Base-by-base conservation (phyloP, 495 filamentous ascomycete genomes). In the Xylaria curta region DNA sequence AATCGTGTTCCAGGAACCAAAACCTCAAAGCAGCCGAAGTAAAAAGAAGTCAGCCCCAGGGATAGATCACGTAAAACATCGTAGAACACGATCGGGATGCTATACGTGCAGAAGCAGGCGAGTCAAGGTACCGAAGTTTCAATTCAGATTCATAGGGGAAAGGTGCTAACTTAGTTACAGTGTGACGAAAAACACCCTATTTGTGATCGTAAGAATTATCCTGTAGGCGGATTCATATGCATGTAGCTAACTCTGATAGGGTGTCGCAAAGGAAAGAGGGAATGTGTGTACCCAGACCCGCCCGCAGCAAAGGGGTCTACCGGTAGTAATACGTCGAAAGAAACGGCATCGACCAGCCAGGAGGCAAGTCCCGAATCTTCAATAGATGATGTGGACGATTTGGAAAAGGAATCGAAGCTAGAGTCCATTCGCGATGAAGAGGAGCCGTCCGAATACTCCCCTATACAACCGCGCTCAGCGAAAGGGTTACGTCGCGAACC, bases 61-160 rank as follows among this genome's bases (percentile, higher is more conserved):
- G 19, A 79, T 86, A 19, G 95, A 97, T 68, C 91, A 93, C 74
- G 92, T 97, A 75, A 99, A 98, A 79, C 95, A 98, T 76, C 92
- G 95, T 62, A 90, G 96, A 72, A 98, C 96, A 58, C 87, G 96
- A 73, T 97, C 93, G 69, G 96, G 96, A 44, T 99, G 96, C 82
- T 97, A 92, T 81, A 99, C 96, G 17, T 99, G 96, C 79, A 89
- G 96, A 76, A 89, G 89, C 70, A 88, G 96, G 58, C 87, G 96
- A 74, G 94, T 99, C 68, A 99, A 99, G 89, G 93, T 93, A 69
- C 38, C 28, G n/a, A 47, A 26, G 49, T 72, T 65, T 73, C 74
- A 62, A 76, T 44, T 64, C 17, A 65, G 31, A 79, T 94, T 91
- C 97, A 93, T 79, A 94, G 97, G 76, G 95, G 97, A 79, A 86